phyloP scores from a whole-genome alignment of 768 basidiomycete species.

The Pleurotus sapidus region DNA sequence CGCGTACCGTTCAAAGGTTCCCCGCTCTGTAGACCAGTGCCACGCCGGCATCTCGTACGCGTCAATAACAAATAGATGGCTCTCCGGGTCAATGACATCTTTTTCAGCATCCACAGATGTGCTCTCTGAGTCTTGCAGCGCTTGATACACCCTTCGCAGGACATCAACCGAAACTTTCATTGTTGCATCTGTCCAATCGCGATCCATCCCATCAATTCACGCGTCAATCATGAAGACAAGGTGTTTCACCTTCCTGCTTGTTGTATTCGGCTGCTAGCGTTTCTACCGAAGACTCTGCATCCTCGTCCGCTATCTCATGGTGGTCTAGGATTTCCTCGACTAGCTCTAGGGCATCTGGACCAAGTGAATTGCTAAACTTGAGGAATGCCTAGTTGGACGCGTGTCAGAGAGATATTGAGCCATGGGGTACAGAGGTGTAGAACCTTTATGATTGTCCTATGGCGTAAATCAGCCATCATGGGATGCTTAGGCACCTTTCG shows the following conservation, averaged over 20 bases:
- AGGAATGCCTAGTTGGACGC: slow-evolving; percentile 61
- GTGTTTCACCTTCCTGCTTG: slow-evolving; percentile 71
- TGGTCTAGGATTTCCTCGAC: slow-evolving; percentile 68
- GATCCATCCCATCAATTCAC: neutral
- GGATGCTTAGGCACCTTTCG: neutral
- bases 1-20: slow-evolving; percentile 83
- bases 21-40: slow-evolving; percentile 85
- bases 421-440: neutral
- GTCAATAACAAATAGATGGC: slow-evolving; percentile 79
- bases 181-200: slow-evolving; percentile 51
- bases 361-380: slow-evolving; percentile 85
- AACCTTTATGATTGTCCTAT: slow-evolving; percentile 49
- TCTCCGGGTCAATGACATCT: slow-evolving; percentile 74
- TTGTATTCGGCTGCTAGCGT: slow-evolving; percentile 85
- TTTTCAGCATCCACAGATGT: slow-evolving; percentile 39
- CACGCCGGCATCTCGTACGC: slow-evolving; percentile 96
- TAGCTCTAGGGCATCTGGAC: slow-evolving; percentile 71
- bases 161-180: slow-evolving; percentile 79
- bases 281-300: slow-evolving; percentile 74
- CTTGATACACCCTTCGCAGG: slow-evolving; percentile 70
- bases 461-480: slow-evolving; percentile 43
- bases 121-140: slow-evolving; percentile 65
- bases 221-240: neutral
- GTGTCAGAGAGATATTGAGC: neutral
- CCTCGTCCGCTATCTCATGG: slow-evolving; percentile 68